Percentiles rank a stretch among this genome's conserved stretches.
These are phyloP conservation scores for Aspergillus sp. DNA, from an alignment of 2,329 filamentous ascomycete species.

Conservation along the genomic window DNA sequence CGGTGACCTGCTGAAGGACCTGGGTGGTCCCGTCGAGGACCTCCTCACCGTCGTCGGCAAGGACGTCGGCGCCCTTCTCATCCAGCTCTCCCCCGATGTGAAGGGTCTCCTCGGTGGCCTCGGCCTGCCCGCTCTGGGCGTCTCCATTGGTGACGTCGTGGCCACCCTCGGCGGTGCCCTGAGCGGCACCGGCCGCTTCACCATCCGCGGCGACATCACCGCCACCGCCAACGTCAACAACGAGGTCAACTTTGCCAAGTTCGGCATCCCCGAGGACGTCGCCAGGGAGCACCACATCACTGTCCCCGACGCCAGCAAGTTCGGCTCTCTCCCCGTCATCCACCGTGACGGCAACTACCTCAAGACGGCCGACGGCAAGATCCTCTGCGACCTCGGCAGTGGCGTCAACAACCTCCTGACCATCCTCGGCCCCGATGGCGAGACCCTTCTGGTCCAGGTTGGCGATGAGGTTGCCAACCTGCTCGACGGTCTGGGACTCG, in stretches of 20 bases:
- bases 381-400: conserved; percentile 27
- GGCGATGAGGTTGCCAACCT: conserved; percentile 25
- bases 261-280: conserved; percentile 5
- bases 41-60: conserved; percentile 21
- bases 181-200: conserved; percentile 18
- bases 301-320: too few relatives aligned
- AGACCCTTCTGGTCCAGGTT: conserved; percentile 30
- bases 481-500: conserved; percentile 28
- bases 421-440: conserved; percentile 27
- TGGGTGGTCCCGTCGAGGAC: conserved; percentile 17
- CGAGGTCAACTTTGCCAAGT: not conserved
- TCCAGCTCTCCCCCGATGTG: conserved; percentile 20
- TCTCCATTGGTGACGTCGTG: too few relatives aligned
- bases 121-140: too few relatives aligned
- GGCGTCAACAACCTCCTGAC: conserved; percentile 29
- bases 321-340: too few relatives aligned
- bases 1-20: conserved; percentile 26
- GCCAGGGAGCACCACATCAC: not conserved
- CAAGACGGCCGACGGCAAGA: not conserved
- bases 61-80: conserved; percentile 18
- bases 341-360: too few relatives aligned
- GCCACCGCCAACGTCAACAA: conserved; percentile 10
- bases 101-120: conserved; percentile 14
- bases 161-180: too few relatives aligned
- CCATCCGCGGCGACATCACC: conserved; percentile 25